Evolutionary conservation across 2,329 filamentous ascomycete species (phyloP), one percentile per base, ranked within the genome.

Genomic region (Xylariaceae sp.): DNA sequence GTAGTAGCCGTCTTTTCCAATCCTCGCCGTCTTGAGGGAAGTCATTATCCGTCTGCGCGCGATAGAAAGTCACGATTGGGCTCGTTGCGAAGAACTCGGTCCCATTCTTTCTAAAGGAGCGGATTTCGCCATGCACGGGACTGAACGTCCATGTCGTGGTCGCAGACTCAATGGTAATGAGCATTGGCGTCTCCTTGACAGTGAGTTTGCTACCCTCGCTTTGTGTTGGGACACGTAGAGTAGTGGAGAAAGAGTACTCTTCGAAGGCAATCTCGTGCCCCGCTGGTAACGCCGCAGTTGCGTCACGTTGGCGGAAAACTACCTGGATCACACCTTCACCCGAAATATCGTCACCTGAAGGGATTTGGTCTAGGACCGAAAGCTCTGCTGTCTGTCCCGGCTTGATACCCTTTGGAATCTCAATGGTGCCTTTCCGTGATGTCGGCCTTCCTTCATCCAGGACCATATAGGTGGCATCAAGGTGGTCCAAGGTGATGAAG

Each of bases 21-120:
- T 84, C 75, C 49, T 73, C 71, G 1, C 80, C 83, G 58, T 81
- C 74, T 66, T 58, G 73, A 62, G 9, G 77, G 75, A 31, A 73
- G 71, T 88, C 85, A 63, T 87, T 87, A 69, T 87, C 82, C 0
- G 83, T 87, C 46, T 78, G 74, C 1, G 85, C 80, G 29, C 85
- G 83, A 71, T 83, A 86, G 63, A 87, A 63, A 3, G 65, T 67
- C n/a, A 69, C 61, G 6, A 51, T 30, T 7, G 59, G 59, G 27
- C 54, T 59, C 3, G 52, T 48, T 4, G 64, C 61, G 27, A 69
- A 54, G 47, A 69, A 62, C 7, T 63, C 58, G 6, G 50, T 53
- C 2, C 58, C 54, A 41, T 66, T 65, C 59, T 67, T 69, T 58
- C 45, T 53, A 32, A 65, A 50, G 1, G 65, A 65, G n/a, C 40